Percentiles rank a stretch among this genome's conserved stretches.
These are phyloP conservation scores for Xerocomus amazonicus DNA, from an alignment of 1,284 basidiomycete genomes.

Conservation along the genomic window DNA sequence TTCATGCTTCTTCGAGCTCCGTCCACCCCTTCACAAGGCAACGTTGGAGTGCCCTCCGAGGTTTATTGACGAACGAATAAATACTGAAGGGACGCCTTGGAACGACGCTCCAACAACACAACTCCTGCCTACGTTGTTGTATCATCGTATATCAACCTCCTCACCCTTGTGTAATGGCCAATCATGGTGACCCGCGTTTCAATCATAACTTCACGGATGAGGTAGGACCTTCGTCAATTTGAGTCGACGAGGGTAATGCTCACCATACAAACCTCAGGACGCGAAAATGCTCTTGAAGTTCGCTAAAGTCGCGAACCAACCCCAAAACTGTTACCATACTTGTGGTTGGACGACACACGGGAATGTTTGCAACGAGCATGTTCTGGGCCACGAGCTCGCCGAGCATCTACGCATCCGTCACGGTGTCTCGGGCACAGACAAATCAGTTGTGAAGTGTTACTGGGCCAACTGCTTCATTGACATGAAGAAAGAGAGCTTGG, in stretches of 20 bases:
- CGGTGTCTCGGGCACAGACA: conserved; percentile 19
- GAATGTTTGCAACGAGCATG: neutral
- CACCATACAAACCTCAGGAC: conserved; percentile 14
- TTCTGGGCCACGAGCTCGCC: conserved; percentile 15
- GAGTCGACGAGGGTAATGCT: neutral
- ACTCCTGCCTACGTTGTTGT: conserved; percentile 1
- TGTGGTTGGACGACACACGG: conserved; percentile 17
- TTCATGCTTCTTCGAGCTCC: conserved; percentile 15
- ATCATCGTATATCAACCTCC: neutral
- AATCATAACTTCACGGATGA: conserved; percentile 17
- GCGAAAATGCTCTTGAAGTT: neutral
- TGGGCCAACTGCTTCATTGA: conserved; percentile 18
- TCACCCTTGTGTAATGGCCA: neutral
- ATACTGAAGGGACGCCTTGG: conserved; percentile 14
- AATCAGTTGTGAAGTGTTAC: conserved; percentile 3
- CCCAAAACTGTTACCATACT: conserved; percentile 8
- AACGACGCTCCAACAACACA: conserved; percentile 9
- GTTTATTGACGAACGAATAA: conserved; percentile 13
- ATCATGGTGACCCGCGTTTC: neutral
- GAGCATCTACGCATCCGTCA: conserved; percentile 27
- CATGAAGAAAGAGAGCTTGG: conserved; percentile 32
- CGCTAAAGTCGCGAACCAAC: conserved; percentile 1
- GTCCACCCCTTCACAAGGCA: conserved; percentile 16
- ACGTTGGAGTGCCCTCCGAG: conserved; percentile 26
- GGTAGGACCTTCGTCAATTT: conserved; percentile 8